A percentile compares a stretch with the other conserved stretches of the same genome.
These are phyloP conservation scores for Fusarium longipes DNA, from an alignment of 2,329 filamentous ascomycete species.

Conservation along the genomic window DNA sequence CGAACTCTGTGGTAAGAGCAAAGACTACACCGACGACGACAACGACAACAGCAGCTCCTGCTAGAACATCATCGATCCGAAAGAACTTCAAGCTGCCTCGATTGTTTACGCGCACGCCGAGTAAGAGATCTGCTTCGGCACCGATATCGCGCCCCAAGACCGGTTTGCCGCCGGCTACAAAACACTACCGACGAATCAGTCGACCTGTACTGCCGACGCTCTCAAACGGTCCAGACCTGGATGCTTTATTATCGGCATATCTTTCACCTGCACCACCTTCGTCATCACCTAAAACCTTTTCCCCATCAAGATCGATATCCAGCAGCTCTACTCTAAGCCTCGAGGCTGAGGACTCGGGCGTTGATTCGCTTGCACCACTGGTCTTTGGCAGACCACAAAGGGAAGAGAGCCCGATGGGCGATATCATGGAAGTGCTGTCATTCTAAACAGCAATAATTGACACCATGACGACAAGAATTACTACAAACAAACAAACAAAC, in stretches of 20 bases:
- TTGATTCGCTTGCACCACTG: conserved; percentile 32
- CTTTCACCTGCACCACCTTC: conserved; percentile 29
- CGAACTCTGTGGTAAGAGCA: not conserved
- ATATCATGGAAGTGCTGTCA: conserved; percentile 38
- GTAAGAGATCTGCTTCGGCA: conserved; percentile 31
- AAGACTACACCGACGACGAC: conserved; percentile 12
- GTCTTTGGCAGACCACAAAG: conserved; percentile 37
- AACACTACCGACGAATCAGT: conserved; percentile 39
- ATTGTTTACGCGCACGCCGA: conserved; percentile 34
- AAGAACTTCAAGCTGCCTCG: conserved; percentile 33
- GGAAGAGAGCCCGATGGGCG: conserved; percentile 33
- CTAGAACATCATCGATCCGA: conserved; percentile 32
- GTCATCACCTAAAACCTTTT: conserved; percentile 19
- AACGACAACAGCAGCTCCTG: conserved; percentile 3
- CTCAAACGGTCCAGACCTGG: conserved; percentile 29
- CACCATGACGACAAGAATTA: not conserved
- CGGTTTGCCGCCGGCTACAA: conserved; percentile 21
- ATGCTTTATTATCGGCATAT: conserved; percentile 38
- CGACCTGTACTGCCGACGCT: conserved; percentile 36
- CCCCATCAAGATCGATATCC: conserved; percentile 37
- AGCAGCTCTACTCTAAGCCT: conserved; percentile 38
- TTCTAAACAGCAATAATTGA: conserved; percentile 11
- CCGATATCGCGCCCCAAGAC: conserved; percentile 33
- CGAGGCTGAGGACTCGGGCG: conserved; percentile 30
- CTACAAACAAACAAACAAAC: not conserved